A percentile compares a stretch with the other conserved stretches of the same genome.
Evolutionary conservation across 208 protist genomes (phyloP).

Genomic region (Zelonia costaricensis): DNA sequence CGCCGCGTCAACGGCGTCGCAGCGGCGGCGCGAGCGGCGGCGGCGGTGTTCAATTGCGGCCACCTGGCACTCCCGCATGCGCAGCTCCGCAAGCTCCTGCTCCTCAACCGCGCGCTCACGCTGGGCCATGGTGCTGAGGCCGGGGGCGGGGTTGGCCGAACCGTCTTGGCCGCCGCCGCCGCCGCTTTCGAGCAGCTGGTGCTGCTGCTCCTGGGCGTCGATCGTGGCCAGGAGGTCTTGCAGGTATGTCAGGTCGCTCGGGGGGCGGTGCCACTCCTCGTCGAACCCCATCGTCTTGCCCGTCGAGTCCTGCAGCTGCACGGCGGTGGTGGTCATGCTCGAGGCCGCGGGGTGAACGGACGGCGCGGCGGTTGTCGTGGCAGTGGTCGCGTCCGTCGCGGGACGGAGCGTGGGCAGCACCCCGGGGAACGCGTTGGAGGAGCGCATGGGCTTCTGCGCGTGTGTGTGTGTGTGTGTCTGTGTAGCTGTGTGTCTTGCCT

Average conservation of each 20-base stretch:
- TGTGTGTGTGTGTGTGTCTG: no score
- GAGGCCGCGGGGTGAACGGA: no score
- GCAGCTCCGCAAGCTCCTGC: conserved; percentile 21
- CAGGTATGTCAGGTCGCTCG: conserved; percentile 22
- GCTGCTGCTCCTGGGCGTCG: conserved; percentile 7
- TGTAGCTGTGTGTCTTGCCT: no score
- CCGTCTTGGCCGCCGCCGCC: no score
- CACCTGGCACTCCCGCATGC: conserved; percentile 46
- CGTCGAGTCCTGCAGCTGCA: not conserved
- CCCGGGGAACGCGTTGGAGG: no score
- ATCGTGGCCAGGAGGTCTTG: conserved; percentile 16
- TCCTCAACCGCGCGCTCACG: conserved; percentile 16
- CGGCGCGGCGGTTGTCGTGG: not conserved
- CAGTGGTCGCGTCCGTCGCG: not conserved
- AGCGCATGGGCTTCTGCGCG: no score
- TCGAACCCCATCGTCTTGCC: conserved; percentile 4
- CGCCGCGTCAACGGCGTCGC: conserved; percentile 80
- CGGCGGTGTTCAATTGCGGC: conserved; percentile 43
- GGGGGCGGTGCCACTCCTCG: conserved; percentile 31
- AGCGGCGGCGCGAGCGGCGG: conserved; percentile 32
- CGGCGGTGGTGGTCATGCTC: no score
- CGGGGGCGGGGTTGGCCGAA: not conserved
- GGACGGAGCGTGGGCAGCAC: no score
- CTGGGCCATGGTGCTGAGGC: no score
- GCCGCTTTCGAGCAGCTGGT: not conserved